Conservation (phyloP, 208 protist species). For the Angomonas deanei region DNA sequence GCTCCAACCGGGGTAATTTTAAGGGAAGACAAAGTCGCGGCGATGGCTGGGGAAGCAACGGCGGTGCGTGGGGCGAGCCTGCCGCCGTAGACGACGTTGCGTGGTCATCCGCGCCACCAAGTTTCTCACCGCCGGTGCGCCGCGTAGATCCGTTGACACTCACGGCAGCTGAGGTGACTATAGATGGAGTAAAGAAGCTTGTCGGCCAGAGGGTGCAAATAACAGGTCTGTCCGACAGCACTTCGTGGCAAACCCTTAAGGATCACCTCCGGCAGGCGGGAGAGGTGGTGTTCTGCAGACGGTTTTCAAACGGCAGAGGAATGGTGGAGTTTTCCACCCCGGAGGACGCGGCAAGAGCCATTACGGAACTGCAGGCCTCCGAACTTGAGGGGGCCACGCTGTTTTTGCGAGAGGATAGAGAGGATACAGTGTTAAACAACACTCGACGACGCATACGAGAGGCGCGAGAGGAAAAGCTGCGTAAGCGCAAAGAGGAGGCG, state of each 20-base stretch:
- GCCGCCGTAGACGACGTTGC: slow-evolving; percentile 65
- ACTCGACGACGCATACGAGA: slow-evolving; percentile 77
- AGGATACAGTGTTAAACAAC: slow-evolving; percentile 82
- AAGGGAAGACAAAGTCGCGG: slow-evolving; percentile 13
- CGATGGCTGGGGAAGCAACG: background rate
- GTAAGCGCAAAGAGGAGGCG: slow-evolving; percentile 70
- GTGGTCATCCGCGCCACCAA: slow-evolving; percentile 74
- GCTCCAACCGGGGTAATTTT: slow-evolving; percentile 14
- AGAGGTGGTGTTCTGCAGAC: slow-evolving; percentile 73
- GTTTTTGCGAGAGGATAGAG: slow-evolving; percentile 81
- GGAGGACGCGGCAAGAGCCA: slow-evolving; percentile 74
- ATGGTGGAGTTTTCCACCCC: slow-evolving; percentile 83
- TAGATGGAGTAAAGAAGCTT: slow-evolving; percentile 87
- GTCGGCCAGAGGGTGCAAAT: slow-evolving; percentile 85
- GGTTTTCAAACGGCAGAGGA: slow-evolving; percentile 70
- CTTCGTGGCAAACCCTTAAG: slow-evolving; percentile 87
- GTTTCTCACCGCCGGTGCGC: slow-evolving; percentile 76
- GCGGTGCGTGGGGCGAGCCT: slow-evolving; percentile 57
- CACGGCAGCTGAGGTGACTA: slow-evolving; percentile 82
- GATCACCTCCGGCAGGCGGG: slow-evolving; percentile 83
- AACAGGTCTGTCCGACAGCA: slow-evolving; percentile 73
- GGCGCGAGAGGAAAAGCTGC: slow-evolving; percentile 67
- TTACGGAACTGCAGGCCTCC: slow-evolving; percentile 81
- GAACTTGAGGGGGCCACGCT: slow-evolving; percentile 80
- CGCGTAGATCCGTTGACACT: slow-evolving; percentile 85